Evolutionary conservation across 2,329 filamentous ascomycete species (phyloP).

Genomic region (Neofusicoccum laricinum): DNA sequence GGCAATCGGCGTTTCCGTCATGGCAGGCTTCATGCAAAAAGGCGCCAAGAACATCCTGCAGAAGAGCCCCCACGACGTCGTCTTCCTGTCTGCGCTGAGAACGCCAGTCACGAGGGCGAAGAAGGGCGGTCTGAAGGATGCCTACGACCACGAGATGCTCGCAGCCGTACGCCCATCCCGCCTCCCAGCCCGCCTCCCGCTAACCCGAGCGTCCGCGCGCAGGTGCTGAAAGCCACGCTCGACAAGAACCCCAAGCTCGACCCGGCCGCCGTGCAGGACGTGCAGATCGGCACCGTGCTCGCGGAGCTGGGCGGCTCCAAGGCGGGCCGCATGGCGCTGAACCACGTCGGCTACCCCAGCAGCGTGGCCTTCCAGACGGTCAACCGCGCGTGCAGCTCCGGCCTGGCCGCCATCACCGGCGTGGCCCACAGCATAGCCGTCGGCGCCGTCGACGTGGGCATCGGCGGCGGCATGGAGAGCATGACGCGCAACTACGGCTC

Average conservation of each 20-base stretch:
- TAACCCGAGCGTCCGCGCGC: conserved; percentile 18
- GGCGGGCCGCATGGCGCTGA: conserved; percentile 85
- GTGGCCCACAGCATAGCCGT: conserved; percentile 73
- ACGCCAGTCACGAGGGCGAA: conserved; percentile 82
- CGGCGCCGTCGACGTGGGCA: conserved; percentile 68
- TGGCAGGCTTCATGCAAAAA: conserved; percentile 48
- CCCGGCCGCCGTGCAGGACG: conserved; percentile 69
- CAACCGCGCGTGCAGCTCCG: conserved; percentile 81
- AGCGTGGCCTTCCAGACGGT: conserved; percentile 78
- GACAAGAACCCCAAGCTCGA: conserved; percentile 70
- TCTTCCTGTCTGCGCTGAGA: conserved; percentile 86
- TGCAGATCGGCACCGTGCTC: conserved; percentile 84
- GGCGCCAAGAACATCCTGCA: conserved; percentile 74
- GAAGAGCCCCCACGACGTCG: conserved; percentile 76
- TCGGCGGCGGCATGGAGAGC: conserved; percentile 91
- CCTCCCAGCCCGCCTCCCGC: not conserved
- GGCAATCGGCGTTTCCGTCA: conserved; percentile 22
- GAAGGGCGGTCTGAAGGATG: conserved; percentile 80
- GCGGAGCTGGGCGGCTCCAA: conserved; percentile 89
- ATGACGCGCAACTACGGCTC: conserved; percentile 91
- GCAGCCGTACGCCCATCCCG: conserved; percentile 47
- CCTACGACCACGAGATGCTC: conserved; percentile 87
- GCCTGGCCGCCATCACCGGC: conserved; percentile 71
- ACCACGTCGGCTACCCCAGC: conserved; percentile 74
- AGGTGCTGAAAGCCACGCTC: conserved; percentile 65